Evolutionary conservation across 371 early-diverging fungal genomes (phyloP), one percentile per base, ranked within the genome.

Genomic region (Rhizopus stolonifer): DNA sequence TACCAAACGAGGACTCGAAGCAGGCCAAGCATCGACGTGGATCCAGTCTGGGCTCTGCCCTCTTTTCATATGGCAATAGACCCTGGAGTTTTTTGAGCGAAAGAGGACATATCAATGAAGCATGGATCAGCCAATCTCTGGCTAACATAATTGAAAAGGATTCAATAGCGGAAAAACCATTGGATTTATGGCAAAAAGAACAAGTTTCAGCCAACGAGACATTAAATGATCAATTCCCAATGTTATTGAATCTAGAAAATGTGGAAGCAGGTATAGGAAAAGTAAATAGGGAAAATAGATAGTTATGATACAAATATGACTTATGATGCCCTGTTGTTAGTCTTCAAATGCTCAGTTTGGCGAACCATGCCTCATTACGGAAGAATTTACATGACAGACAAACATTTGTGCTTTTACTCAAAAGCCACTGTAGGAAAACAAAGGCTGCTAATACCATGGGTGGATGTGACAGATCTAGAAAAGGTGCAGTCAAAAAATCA

Each of bases 341-440:
- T 64, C 47, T 52, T 79, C 49, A 62, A 60, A 6, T 51, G 66
- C 7, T 67, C 72, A 2, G 48, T 72, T 19, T 70, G 72, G 72
- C 49, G 64, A 18, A 70, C 69, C n/a, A 59, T 77, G 57, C 89
- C 72, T 22, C 69, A 67, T 46, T 77, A 72, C 24, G 91, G 91
- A 9, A 77, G 74, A 24, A 49, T 89, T 2, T 88, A 80, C 42
- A 61, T 88, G 18, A 84, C 88, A 0, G 72, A 70, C 10, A 64
- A 79, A 49, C 80, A 81, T 57, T 45, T 90, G 9, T 85, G 85
- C 54, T 90, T 81, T 65, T 72, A 77, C 50, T 82, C 86, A 23
- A 80, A 77, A 39, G 63, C 79, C 0, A 65, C 84, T 14, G 85
- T 83, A 15, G 74, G 77, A 4, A 59, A 79, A 19, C 75, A 80